A percentile compares a stretch with the other conserved stretches of the same genome.
Conservation (phyloP, 495 filamentous ascomycete species). For the Baudoinia panamericana region DNA sequence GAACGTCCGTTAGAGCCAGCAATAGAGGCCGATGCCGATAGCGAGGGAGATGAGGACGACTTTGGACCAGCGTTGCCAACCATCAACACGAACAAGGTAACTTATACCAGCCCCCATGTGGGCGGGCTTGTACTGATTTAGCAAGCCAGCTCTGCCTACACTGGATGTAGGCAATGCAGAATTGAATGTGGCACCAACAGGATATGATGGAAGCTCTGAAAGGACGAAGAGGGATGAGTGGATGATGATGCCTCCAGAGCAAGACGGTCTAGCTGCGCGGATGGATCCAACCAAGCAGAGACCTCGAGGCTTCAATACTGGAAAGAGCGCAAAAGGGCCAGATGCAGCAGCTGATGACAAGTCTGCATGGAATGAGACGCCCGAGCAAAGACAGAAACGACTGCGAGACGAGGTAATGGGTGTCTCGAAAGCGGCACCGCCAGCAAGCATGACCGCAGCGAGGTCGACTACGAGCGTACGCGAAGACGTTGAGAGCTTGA, state of each 20-base stretch:
- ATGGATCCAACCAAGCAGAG: conserved; percentile 76
- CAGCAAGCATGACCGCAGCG: neutral
- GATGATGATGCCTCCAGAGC: conserved; percentile 80
- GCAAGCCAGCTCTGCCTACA: no score
- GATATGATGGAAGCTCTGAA: conserved; percentile 3
- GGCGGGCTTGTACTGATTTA: no score
- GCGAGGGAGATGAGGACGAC: conserved; percentile 43
- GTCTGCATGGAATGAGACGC: conserved; percentile 81
- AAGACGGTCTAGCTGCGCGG: conserved; percentile 46
- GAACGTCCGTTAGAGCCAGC: conserved; percentile 26
- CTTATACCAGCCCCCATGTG: neutral
- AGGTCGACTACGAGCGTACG: neutral
- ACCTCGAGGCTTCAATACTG: conserved; percentile 71
- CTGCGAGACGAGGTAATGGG: conserved; percentile 81
- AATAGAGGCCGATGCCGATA: conserved; percentile 30
- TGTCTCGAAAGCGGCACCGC: conserved; percentile 34
- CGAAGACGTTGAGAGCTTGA: conserved; percentile 10
- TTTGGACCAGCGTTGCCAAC: conserved; percentile 76
- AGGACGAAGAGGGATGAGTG: conserved; percentile 54
- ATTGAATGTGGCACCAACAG: no score
- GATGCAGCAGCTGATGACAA: conserved; percentile 33
- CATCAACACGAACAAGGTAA: conserved; percentile 8
- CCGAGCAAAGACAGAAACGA: conserved; percentile 70
- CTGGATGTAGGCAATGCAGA: no score
- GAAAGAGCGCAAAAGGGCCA: conserved; percentile 42